Evolutionary conservation across 2,329 filamentous ascomycete species (phyloP), one percentile per base, ranked within the genome.

Genomic region (Epichloe sibirici): DNA sequence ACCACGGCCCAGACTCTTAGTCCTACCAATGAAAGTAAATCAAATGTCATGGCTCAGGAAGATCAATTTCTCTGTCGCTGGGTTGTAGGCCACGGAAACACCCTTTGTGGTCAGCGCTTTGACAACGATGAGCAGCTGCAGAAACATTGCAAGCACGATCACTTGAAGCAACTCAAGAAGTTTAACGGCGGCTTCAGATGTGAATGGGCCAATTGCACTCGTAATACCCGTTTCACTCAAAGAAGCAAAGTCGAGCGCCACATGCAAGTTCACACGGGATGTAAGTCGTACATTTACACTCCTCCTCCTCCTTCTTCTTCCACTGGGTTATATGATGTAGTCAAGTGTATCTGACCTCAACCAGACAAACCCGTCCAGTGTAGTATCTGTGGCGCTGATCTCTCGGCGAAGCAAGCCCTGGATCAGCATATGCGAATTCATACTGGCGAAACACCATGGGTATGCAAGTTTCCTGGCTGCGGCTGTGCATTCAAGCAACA

Each of bases 351-450:
- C 38, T 52, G 28, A 35, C 44, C 35, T 15, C 39, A 34, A 48
- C 1, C 49, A 83, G 81, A 74, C 60, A 84, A 84, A 64, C 77
- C 79, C 6, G 80, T 77, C 52, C 68, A 71, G 45, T 85, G 81
- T 56, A 61, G 69, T 2, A 69, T 72, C 21, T 87, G 83, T 59
- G 69, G 72, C 9, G 69, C 78, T 53, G 69, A 70, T 3, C 81
- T 86, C 59, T 85, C 83, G 0, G 82, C 82, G 2, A 79, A 82
- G 58, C 83, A 86, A 63, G 80, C 84, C 1, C 72, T 86, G 6
- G 77, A 80, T 43, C 83, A 86, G 62, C 84, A 88, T 58, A 73
- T 79, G 62, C 76, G 82, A 17, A 84, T 78, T 2, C 84, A 88
- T 60, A 83, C 81, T 0, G 79, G 81, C 40, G 76, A 80, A 55